phyloP scores from a whole-genome alignment of 2,329 filamentous ascomycete species.

The Penicillium palitans region DNA sequence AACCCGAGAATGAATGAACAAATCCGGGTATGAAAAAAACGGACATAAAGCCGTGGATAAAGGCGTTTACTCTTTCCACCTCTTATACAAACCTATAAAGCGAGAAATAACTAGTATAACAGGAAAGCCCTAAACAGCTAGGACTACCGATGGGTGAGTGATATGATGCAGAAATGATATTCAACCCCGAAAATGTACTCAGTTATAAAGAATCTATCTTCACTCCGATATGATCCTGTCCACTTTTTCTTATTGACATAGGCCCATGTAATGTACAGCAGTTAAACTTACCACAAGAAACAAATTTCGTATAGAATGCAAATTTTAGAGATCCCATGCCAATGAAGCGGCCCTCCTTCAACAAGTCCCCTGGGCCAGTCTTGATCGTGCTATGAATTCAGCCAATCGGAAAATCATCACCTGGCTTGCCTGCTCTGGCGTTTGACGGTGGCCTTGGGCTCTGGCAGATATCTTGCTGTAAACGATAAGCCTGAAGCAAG shows the following conservation, averaged over 20 bases:
- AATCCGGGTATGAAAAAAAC: background rate
- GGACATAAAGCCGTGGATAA: background rate
- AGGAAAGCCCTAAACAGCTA: background rate
- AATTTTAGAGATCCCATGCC: background rate
- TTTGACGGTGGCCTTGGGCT: slow-evolving; percentile 3
- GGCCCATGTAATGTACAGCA: background rate
- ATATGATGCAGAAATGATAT: background rate
- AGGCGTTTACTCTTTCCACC: background rate
- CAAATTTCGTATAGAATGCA: no score
- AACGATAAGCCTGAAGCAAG: slow-evolving; percentile 40
- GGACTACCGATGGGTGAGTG: background rate
- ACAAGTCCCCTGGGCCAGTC: background rate
- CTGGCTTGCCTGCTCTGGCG: background rate
- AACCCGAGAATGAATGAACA: background rate
- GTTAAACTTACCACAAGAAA: background rate
- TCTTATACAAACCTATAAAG: background rate
- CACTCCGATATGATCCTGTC: background rate
- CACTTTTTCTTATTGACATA: background rate
- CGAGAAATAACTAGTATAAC: background rate
- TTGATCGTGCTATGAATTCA: background rate
- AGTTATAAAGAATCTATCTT: background rate
- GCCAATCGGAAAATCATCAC: background rate
- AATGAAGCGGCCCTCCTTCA: background rate
- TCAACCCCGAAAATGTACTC: no score
- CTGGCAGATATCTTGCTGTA: slow-evolving; percentile 20